Evolutionary conservation across 2,329 filamentous ascomycete species (phyloP), one percentile per base, ranked within the genome.

Genomic region (Aspergillus sp.): DNA sequence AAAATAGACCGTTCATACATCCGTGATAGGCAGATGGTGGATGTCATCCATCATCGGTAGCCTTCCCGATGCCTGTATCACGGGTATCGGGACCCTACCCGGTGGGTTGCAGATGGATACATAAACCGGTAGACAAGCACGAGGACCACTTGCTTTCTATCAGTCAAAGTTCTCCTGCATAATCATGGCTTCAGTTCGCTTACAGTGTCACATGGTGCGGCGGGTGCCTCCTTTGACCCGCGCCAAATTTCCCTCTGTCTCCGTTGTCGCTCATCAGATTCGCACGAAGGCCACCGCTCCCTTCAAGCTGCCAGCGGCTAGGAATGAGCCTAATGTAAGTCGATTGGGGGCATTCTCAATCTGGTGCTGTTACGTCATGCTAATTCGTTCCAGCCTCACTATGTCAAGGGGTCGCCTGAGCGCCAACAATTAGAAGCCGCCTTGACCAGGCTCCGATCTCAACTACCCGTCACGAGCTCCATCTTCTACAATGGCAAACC

Each of bases 321-420:
- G 64, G 36, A 70, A 70, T 46, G 67, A 70, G 68, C 71, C 63
- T 44, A 76, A 70, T 49, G 64, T 69, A 36, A 60, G 65, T 58
- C n/a, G 10, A 42, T 17, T 3, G 9, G 2, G 3, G 11, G 29
- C 20, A 10, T 17, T 2, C n/a, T n/a, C n/a, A n/a, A n/a, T n/a
- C n/a, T n/a, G n/a, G n/a, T n/a, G n/a, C n/a, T n/a, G n/a, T n/a
- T n/a, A n/a, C n/a, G 5, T 38, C 3, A 16, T 1, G 17, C 5
- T 19, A 5, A 29, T 4, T 11, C 16, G n/a, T 32, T 3, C 14
- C 23, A 67, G 65, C 58, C 62, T 48, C 49, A 64, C 46, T 67
- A 65, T 58, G 54, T 54, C 36, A 55, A 55, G 55, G 55, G 68
- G 17, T 69, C 71, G 1, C 63, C 65, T 5, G 71, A 73, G 56